These are phyloP conservation scores for Ceratocystis huliohia DNA, from an alignment of 2,329 filamentous ascomycete species.

Conservation along the genomic window DNA sequence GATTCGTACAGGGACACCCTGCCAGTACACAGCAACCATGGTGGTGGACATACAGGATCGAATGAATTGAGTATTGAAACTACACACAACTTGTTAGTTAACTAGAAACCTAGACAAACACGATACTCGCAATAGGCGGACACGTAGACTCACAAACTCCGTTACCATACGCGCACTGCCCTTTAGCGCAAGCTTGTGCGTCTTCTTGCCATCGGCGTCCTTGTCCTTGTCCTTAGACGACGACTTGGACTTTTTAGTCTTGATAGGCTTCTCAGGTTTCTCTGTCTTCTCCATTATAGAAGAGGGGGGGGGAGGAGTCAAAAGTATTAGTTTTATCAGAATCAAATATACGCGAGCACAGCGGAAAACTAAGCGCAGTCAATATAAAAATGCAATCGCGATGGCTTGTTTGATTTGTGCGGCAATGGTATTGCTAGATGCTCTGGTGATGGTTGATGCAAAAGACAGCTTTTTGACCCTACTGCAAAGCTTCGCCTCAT, in stretches of 20 bases:
- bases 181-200: constrained; percentile 87
- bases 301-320: not conserved
- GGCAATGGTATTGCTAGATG: not conserved
- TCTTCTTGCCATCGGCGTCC: constrained; percentile 65
- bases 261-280: constrained; percentile 18
- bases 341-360: too few relatives aligned
- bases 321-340: not conserved
- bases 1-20: not conserved
- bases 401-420: not conserved
- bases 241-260: constrained; percentile 15
- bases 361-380: not conserved
- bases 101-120: not conserved
- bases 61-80: constrained; percentile 98
- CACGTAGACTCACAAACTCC: constrained; percentile 74
- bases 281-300: not conserved
- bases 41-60: constrained; percentile 57
- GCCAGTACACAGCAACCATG: not conserved
- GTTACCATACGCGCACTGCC: constrained; percentile 76
- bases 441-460: not conserved
- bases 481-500: not conserved
- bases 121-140: constrained; percentile 22
- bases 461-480: constrained; percentile 2
- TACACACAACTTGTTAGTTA: constrained; percentile 26
- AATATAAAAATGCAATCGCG: not conserved
- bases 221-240: constrained; percentile 23